Base-by-base conservation (phyloP, 139 green algal species). In the Nannochloris sp. region DNA sequence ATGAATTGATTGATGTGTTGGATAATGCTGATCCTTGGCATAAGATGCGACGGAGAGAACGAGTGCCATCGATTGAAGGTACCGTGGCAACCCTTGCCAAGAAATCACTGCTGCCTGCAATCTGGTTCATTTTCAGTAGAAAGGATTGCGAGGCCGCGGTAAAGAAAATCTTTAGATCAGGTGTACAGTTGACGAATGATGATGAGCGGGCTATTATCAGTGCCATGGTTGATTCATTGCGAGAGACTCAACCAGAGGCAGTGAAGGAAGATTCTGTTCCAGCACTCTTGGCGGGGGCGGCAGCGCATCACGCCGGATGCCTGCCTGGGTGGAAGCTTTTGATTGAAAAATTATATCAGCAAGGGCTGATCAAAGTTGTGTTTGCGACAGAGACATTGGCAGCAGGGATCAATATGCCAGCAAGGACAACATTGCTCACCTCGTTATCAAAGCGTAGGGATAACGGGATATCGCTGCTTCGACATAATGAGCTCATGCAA, bases 341-440 rank as follows among this genome's bases (percentile, higher is more conserved):
- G 3, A 77, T 97, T 4, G 92, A 98, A 77, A 60, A 70, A 2
- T 76, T 90, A 25, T 98, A 96, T 77, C 91, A 97, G 66, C 66
- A 67, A 53, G 81, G 81, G 2, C 56, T 86, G 48, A 26, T 94
- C 13, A 85, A 91, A 73, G 59, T 95, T 26, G 87, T 98, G 17
- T 96, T 95, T 80, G 91, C 92, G 2, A 98, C 92, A 23, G 91
- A 95, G 69, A 98, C 92, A 20, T 75, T 98, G n/a, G 91, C 92
- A 2, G 90, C 92, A 0, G 92, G 92, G 49, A 95, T 97, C 76
- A 98, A 98, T 84, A 98, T 98, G 92, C 92, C 92, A 6, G 92
- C 92, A 0, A 79, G 92, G 61, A 94, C 87, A n/a, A 92, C 87
- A 11, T 61, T 96, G 30, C 82, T 96, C 55, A 80, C 72, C 17